Evolutionary conservation across 257 asterid species (phyloP).

Genomic region (Scutellaria barbata): DNA sequence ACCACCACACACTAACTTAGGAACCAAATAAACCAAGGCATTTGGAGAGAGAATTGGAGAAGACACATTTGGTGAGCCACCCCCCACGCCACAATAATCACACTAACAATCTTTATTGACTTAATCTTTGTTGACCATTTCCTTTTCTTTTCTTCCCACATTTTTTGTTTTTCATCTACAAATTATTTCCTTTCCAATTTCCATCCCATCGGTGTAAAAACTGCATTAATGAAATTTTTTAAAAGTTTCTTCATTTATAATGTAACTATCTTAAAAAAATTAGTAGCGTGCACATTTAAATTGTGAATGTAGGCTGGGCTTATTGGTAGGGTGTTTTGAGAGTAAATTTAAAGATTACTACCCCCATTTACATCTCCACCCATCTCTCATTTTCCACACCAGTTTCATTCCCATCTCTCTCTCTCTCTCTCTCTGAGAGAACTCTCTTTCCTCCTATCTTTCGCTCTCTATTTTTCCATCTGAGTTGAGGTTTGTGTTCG

Average conservation of each 20-base stretch:
- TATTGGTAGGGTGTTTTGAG: slow-evolving; percentile 46
- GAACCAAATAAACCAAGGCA: too few species aligned
- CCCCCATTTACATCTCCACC: slow-evolving; percentile 55
- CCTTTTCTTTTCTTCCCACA: neutral
- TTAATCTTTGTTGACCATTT: neutral
- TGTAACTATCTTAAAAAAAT: too few species aligned
- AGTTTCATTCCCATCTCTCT: slow-evolving; percentile 43
- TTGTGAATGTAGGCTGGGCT: slow-evolving; percentile 37
- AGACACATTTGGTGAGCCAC: too few species aligned
- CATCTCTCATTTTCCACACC: slow-evolving; percentile 46
- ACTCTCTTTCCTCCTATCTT: slow-evolving; percentile 23
- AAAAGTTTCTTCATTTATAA: slow-evolving; percentile 26
- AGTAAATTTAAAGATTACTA: slow-evolving; percentile 48
- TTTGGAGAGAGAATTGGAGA: too few species aligned
- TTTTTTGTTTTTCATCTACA: slow-evolving; percentile 12
- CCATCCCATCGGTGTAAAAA: too few species aligned
- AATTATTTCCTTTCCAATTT: neutral
- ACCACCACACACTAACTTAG: too few species aligned
- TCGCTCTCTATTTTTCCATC: slow-evolving; percentile 24
- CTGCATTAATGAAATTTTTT: slow-evolving; percentile 24
- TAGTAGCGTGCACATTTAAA: too few species aligned
- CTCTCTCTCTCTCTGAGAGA: neutral
- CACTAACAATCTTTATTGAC: slow-evolving; percentile 9
- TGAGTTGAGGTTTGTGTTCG: slow-evolving; percentile 47
- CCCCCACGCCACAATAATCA: neutral